Evolutionary conservation across 257 asterid genomes (phyloP), one percentile per base, ranked within the genome.

Genomic region (Fraxinus americana): DNA sequence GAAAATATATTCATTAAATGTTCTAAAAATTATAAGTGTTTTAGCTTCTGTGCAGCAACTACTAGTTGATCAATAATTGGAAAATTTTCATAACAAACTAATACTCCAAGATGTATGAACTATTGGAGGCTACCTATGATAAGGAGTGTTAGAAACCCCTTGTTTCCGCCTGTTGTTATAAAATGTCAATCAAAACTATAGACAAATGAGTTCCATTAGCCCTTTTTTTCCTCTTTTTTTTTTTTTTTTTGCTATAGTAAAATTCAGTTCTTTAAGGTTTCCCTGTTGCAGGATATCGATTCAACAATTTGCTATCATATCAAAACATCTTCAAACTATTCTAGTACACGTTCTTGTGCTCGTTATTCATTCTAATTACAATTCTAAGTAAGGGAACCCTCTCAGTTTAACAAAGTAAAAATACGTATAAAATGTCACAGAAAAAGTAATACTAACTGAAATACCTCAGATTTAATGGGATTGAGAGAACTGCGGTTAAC

Each of bases 391-490:
- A 48, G 76, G 9, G 34, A 70, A 17, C 36, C 70, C 52, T 7
- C 2, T 27, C 11, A 63, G 29, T 2, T 21, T 23, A 59, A 59
- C 30, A 25, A 34, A 21, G 39, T n/a, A 72, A 50, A 59, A 65
- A 65, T 16, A 36, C 7, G 38, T 23, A 54, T 11, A 9, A 35
- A 63, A 23, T 14, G 34, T 11, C 6, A 50, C 67, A 35, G 70
- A 7, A 16, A 69, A 39, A 75, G 48, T 1, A 52, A 68, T 17
- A 54, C 38, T 68, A 77, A 61, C 21, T 82, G 38, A 83, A 21
- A 39, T 86, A 92, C 99, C 98, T 96, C 98, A 73, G 87, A 84
- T 76, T 71, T 80, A 38, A 92, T 59, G 79, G 57, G 83, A 78
- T 73, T 72, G 39, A 83, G 81, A 17, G 90, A 77, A 85, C 76